These are phyloP conservation scores for Colletotrichum liaoningense DNA, from an alignment of 2,329 filamentous ascomycete genomes.

Conservation along the genomic window DNA sequence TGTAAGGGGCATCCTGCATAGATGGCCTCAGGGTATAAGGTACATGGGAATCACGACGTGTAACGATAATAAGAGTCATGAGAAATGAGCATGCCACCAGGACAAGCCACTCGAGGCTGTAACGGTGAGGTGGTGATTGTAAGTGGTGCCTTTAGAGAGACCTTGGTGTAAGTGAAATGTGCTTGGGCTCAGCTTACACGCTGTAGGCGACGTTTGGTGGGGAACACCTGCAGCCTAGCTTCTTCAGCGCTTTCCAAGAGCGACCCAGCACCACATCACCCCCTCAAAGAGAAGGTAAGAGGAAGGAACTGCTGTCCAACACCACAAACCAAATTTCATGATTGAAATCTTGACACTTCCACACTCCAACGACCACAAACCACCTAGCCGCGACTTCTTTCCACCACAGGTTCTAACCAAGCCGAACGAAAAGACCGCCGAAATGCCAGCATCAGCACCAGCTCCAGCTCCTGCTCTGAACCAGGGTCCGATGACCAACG, in stretches of 20 bases:
- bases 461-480: neutral
- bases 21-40: neutral
- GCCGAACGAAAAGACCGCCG: neutral
- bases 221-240: neutral
- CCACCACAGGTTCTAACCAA: neutral
- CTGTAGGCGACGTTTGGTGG: neutral
- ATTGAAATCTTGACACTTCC: neutral
- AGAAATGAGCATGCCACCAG: neutral
- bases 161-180: neutral
- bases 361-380: neutral
- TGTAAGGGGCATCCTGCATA: neutral
- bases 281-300: too few species aligned
- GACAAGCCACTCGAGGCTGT: neutral
- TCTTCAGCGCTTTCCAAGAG: neutral
- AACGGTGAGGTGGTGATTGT: neutral
- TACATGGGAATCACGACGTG: neutral
- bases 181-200: neutral
- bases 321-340: neutral
- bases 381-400: neutral
- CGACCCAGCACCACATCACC: neutral
- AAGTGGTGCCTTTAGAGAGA: neutral
- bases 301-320: neutral
- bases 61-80: neutral
- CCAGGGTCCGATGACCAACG: slow-evolving; percentile 32
- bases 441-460: neutral